Evolutionary conservation across 2,329 filamentous ascomycete species (phyloP).

Genomic region (Xylaria sp.): DNA sequence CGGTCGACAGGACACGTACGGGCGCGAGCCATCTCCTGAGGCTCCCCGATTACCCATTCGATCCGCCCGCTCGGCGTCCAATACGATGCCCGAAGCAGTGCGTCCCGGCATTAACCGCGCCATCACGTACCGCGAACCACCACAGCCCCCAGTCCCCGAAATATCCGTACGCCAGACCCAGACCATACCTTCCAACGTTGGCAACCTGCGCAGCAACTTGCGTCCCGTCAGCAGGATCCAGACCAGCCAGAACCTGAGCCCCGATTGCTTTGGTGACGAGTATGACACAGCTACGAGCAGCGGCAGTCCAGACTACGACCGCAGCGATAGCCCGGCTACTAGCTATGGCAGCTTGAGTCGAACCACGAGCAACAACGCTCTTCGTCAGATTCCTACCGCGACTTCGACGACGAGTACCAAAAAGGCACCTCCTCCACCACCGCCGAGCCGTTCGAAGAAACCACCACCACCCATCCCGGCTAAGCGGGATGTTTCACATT

Average conservation of each 20-base stretch:
- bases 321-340: slow-evolving; percentile 61
- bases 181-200: slow-evolving; percentile 41
- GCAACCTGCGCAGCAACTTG: slow-evolving; percentile 49
- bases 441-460: slow-evolving; percentile 58
- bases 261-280: slow-evolving; percentile 56
- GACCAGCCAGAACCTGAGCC: slow-evolving; percentile 44
- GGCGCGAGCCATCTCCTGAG: slow-evolving; percentile 44
- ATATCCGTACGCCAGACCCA: slow-evolving; percentile 34
- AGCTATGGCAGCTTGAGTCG: slow-evolving; percentile 61
- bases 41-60: slow-evolving; percentile 53
- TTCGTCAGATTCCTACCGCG: slow-evolving; percentile 23
- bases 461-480: slow-evolving; percentile 59
- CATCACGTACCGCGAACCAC: slow-evolving; percentile 40
- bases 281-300: slow-evolving; percentile 58
- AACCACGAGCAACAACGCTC: slow-evolving; percentile 48
- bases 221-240: slow-evolving; percentile 54
- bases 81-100: slow-evolving; percentile 38
- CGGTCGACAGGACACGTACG: slow-evolving; percentile 43
- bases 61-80: slow-evolving; percentile 42
- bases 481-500: slow-evolving; percentile 38
- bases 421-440: slow-evolving; percentile 54
- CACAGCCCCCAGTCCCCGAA: slow-evolving; percentile 33
- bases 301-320: slow-evolving; percentile 58
- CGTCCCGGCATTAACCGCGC: slow-evolving; percentile 39
- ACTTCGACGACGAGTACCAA: slow-evolving; percentile 30